Base-by-base conservation (phyloP, 1,284 basidiomycete genomes). In the Leucoagaricus sp. region DNA sequence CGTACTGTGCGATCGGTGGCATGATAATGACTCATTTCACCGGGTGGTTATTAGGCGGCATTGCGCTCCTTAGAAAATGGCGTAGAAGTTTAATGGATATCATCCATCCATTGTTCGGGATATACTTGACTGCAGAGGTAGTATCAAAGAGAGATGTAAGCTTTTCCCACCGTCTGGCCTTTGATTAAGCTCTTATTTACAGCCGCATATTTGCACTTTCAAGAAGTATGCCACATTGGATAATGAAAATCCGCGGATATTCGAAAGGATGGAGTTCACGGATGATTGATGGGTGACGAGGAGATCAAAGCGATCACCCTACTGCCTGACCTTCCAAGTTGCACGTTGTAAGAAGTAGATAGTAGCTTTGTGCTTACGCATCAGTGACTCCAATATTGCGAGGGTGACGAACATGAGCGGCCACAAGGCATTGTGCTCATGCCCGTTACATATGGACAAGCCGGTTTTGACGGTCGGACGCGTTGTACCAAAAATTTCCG, bases 91-190 rank as follows among this genome's bases (percentile, higher is more conserved):
- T 33, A 52, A 52, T 50, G 36, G 19, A 41, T 12, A 26, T 41
- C 36, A n/a, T 41, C 23, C 15, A 42, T 28, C 50, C 40, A 44
- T 44, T 52, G 40, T 52, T 21, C 31, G 50, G 50, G 50, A 8
- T 40, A n/a, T 10, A 52, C 15, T 21, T 44, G 36, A 52, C 40
- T 25, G 17, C 12, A 13, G 23, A 21, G 50, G 50, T 44, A 52
- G 36, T 44, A 31, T 52, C 50, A 52, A 50, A 50, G 49, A 36
- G n/a, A 40, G 28, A 13, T 40, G 23, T 45, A 50, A 50, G 21
- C 5, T 44, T 52, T 44, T 23, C 8, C n/a, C 36, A 17, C 31
- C 28, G 33, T 50, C 50, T 28, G 8, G 28, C 13, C 23, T 10
- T 29, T 33, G 21, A 17, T 10, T 21, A 21, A 19, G 15, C 25